Conservation (phyloP, 2,329 filamentous ascomycete species). For the Penicillium capsulatum region DNA sequence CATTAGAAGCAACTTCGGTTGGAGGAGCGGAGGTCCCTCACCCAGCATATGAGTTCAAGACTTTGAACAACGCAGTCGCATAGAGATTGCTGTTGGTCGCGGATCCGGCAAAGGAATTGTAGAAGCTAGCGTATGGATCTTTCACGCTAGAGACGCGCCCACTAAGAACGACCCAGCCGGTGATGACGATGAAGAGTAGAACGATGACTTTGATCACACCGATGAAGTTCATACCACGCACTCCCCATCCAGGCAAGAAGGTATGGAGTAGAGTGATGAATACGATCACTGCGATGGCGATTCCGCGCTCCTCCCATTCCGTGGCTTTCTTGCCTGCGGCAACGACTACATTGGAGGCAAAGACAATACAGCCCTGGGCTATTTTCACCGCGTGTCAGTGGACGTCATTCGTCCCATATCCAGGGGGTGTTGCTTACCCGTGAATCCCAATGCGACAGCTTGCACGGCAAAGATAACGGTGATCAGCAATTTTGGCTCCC, state of each 20-base stretch:
- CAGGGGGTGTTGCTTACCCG: constrained; percentile 8
- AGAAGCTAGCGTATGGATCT: constrained; percentile 58
- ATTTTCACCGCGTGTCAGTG: not conserved
- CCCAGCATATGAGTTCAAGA: constrained; percentile 63
- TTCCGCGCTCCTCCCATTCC: constrained; percentile 63
- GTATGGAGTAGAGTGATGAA: constrained; percentile 63
- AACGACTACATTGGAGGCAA: constrained; percentile 66
- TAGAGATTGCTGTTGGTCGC: constrained; percentile 57
- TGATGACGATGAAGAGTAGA: constrained; percentile 61
- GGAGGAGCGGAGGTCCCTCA: not conserved
- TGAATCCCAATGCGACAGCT: constrained; percentile 60
- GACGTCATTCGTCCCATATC: not conserved
- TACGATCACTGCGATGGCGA: constrained; percentile 65
- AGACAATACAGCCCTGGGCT: constrained; percentile 62
- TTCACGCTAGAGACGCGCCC: constrained; percentile 56
- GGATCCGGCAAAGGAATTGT: constrained; percentile 61
- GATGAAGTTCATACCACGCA: constrained; percentile 63
- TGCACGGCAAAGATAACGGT: constrained; percentile 61
- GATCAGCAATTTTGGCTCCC: constrained; percentile 57
- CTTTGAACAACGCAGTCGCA: constrained; percentile 67
- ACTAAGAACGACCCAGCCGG: constrained; percentile 59
- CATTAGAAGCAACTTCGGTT: not conserved
- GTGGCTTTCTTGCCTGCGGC: constrained; percentile 59
- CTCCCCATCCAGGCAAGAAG: constrained; percentile 59
- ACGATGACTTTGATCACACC: constrained; percentile 64